Base-by-base conservation (phyloP, 192 early-diverging fungal genomes). In the Podila epicladia region DNA sequence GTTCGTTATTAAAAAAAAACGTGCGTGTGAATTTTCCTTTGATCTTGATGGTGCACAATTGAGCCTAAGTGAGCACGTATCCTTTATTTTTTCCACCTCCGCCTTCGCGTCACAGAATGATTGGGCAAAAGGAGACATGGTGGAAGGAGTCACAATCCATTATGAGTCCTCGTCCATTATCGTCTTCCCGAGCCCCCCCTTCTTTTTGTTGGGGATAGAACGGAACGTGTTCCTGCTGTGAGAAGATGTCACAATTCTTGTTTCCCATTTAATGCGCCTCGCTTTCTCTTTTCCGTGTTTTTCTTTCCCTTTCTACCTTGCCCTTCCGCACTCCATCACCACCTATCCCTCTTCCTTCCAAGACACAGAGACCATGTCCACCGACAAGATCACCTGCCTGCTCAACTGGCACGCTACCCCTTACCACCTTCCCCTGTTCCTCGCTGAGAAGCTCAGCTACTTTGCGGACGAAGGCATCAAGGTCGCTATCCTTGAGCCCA, bases 401-500 rank as follows among this genome's bases (percentile, higher is more conserved):
- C 55, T 88, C 48, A 88, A 88, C 86, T 88, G 87, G 87, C 82
- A 88, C 22, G 88, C 90, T 26, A 90, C 83, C 17, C 87, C 90
- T 19, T 92, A 92, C 82, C 90, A 92, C 67, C 83, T 87, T 8
- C 90, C 90, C 9, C 53, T 92, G 55, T 92, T 88, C 71, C 82
- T 92, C 28, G 90, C 90, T 12, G 86, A 91, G n/a, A 91, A 90
- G 72, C 74, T 88, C 57, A 82, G 80, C 48, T 91, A 85, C 72
- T 92, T 92, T 64, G 70, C 62, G 0, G 83, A 87, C 19, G 85
- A 92, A 65, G 89, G 87, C 58, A 77, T 92, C 71, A 86, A 85
- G 45, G 89, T 92, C 2, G 90, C 90, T n/a, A 87, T 92, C 64
- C 83, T 92, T 29, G 90, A 92, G 77, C 90, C 90, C 41, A 83